phyloP scores from a whole-genome alignment of 1,139 yeast genomes.

The Ogataea hybrid region DNA sequence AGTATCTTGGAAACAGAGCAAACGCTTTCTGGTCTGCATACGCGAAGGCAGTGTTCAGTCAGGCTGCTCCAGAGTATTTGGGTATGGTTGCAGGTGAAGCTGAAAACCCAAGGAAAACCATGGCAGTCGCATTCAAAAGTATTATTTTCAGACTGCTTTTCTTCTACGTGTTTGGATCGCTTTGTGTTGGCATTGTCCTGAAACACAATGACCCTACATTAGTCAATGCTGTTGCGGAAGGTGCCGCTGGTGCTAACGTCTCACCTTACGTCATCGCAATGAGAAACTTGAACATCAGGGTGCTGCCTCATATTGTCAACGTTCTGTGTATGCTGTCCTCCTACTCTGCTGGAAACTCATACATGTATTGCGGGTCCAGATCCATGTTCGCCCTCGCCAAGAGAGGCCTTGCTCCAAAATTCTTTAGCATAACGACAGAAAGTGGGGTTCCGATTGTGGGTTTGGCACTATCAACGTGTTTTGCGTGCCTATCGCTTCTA shows the following conservation, averaged over 20 bases:
- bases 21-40: slow-evolving; percentile 64
- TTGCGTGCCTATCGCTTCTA: slow-evolving; percentile 38
- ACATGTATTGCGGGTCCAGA: slow-evolving; percentile 39
- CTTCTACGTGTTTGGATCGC: slow-evolving; percentile 36
- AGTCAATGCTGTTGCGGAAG: slow-evolving; percentile 17
- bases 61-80: slow-evolving; percentile 52
- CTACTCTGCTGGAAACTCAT: slow-evolving; percentile 40
- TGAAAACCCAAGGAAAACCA: slow-evolving; percentile 45
- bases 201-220: slow-evolving; percentile 22
- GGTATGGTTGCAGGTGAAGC: slow-evolving; percentile 54
- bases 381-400: slow-evolving; percentile 36
- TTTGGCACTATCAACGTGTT: slow-evolving; percentile 33
- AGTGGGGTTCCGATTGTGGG: slow-evolving; percentile 36
- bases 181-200: slow-evolving; percentile 24
- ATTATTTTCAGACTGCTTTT: slow-evolving; percentile 44
- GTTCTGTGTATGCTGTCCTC: slow-evolving; percentile 34
- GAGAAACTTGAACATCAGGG: slow-evolving; percentile 24
- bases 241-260: slow-evolving; percentile 25
- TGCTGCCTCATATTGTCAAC: slow-evolving; percentile 34
- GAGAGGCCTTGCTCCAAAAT: slow-evolving; percentile 37
- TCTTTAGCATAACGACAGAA: slow-evolving; percentile 32
- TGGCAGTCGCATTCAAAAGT: slow-evolving; percentile 48
- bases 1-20: slow-evolving; percentile 37
- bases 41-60: slow-evolving; percentile 50
- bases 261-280: slow-evolving; percentile 29